Evolutionary conservation across 495 filamentous ascomycete genomes (phyloP), one percentile per base, ranked within the genome.

Genomic region (Cercophora samala): DNA sequence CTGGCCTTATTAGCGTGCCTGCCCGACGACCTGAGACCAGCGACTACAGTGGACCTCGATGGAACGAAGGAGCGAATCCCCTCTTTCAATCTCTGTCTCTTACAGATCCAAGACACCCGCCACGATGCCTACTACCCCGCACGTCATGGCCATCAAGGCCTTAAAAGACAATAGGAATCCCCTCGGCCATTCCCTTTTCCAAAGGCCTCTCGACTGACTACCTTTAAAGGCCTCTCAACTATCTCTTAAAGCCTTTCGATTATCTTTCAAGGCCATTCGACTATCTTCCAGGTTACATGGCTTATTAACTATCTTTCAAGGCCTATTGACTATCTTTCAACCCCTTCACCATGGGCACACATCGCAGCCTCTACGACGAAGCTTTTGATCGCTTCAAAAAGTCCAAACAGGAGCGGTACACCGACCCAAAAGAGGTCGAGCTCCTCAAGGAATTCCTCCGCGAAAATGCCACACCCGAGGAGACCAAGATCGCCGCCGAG

Each of bases 401-500:
- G 58, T 53, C 58, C 0, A 64, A 65, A 18, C 19, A 18, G 17
- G 66, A 67, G 24, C 24, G 22, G 13, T 65, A 73, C 29, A 60
- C 53, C 15, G 60, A 66, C 24, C 32, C 63, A 23, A 74, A 74
- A 60, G 70, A 72, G 18, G n/a, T 23, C 0, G 64, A 69, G 11
- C 11, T 72, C 15, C 66, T 74, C 19, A 53, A 56, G 18, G 70
- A 72, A 18, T 74, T 74, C 55, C 66, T 72, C 2, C 58, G 42
- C 11, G 64, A 70, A 15, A 53, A 60, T 17, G 62, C 68, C 19
- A 29, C 59, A 6, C 70, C 72, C 0, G 68, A 70, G 19, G 68
- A 74, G 5, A 63, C 72, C 32, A 72, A 66, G 60, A 8, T 58
- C 4, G 70, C 72, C 0, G 72, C 72, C 58, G 68, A 72, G 54